Percentiles rank a stretch among this genome's conserved stretches.
These are phyloP conservation scores for Salix dunnii DNA, from an alignment of 345 rosid species.

Conservation along the genomic window DNA sequence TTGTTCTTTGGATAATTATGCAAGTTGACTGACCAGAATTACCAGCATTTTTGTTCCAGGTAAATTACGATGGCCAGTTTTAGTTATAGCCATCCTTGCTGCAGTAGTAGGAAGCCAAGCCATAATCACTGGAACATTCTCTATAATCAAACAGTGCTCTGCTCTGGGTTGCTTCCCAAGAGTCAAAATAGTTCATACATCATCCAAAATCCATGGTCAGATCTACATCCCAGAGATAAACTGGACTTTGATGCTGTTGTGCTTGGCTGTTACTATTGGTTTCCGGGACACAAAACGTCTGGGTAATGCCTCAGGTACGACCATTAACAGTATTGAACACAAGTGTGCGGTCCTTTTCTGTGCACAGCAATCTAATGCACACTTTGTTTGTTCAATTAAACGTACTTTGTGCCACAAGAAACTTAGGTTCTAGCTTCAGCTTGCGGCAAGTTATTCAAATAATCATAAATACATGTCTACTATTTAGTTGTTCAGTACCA, in stretches of 20 bases:
- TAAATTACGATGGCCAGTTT: conserved; percentile 80
- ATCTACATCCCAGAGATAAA: conserved; percentile 93
- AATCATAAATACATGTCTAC: neutral
- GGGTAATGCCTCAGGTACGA: conserved; percentile 91
- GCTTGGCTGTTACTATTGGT: conserved; percentile 89
- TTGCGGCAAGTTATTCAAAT: neutral
- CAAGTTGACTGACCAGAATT: conserved; percentile 12
- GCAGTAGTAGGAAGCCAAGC: conserved; percentile 97
- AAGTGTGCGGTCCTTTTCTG: neutral
- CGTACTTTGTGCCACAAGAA: neutral
- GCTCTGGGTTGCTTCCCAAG: conserved; percentile 81
- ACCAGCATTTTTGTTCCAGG: conserved; percentile 38
- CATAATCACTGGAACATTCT: conserved; percentile 87
- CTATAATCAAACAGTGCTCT: conserved; percentile 85
- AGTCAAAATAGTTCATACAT: conserved; percentile 87
- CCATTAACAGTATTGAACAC: neutral
- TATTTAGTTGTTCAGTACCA: neutral
- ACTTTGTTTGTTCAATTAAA: neutral
- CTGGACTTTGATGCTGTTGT: conserved; percentile 80
- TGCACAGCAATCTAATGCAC: neutral
- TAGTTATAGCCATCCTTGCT: conserved; percentile 84
- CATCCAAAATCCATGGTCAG: conserved; percentile 87
- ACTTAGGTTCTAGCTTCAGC: neutral
- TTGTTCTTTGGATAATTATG: neutral
- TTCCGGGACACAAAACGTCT: conserved; percentile 71